A percentile compares a stretch with the other conserved stretches of the same genome.
Conservation (phyloP, 1,139 yeast genomes). For the Protomyces macrosporus region DNA sequence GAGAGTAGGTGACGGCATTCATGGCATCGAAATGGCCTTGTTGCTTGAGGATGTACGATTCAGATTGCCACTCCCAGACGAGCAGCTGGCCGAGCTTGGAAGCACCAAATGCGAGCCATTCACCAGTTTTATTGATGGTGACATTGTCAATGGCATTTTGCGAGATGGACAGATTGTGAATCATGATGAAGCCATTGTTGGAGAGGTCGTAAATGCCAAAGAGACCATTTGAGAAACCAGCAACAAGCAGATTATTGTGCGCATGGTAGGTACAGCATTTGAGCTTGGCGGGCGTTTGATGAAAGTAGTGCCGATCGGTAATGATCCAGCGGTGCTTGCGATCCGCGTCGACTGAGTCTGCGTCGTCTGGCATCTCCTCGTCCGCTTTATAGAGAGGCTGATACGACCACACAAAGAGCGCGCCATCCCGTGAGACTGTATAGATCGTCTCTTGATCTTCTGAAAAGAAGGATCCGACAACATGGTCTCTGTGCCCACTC, state of each 20-base stretch:
- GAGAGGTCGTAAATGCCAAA: slow-evolving; percentile 89
- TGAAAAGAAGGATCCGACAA: slow-evolving; percentile 79
- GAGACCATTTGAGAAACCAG: slow-evolving; percentile 89
- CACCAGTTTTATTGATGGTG: slow-evolving; percentile 74
- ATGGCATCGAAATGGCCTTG: slow-evolving; percentile 95
- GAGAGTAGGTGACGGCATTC: slow-evolving; percentile 79
- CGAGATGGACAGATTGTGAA: slow-evolving; percentile 89
- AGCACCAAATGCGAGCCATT: slow-evolving; percentile 96
- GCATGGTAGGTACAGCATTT: slow-evolving; percentile 82
- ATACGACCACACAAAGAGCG: slow-evolving; percentile 89
- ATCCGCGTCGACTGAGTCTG: slow-evolving; percentile 29
- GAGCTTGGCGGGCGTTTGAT: slow-evolving; percentile 61
- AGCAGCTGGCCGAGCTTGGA: slow-evolving; percentile 83
- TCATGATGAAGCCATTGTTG: slow-evolving; percentile 54
- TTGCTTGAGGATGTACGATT: slow-evolving; percentile 87
- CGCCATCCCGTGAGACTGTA: slow-evolving; percentile 92
- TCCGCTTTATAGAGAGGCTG: slow-evolving; percentile 38
- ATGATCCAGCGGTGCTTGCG: slow-evolving; percentile 63
- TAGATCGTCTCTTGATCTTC: slow-evolving; percentile 70
- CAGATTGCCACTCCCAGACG: slow-evolving; percentile 99
- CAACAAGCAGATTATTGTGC: slow-evolving; percentile 61
- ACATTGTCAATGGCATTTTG: slow-evolving; percentile 84
- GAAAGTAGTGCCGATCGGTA: slow-evolving; percentile 64
- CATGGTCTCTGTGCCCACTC: slow-evolving; percentile 90
- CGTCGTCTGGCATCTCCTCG: slow-evolving; percentile 33